Evolutionary conservation across 2,329 filamentous ascomycete genomes (phyloP), one percentile per base, ranked within the genome.

Genomic region (Trichoderma cornu-damae): DNA sequence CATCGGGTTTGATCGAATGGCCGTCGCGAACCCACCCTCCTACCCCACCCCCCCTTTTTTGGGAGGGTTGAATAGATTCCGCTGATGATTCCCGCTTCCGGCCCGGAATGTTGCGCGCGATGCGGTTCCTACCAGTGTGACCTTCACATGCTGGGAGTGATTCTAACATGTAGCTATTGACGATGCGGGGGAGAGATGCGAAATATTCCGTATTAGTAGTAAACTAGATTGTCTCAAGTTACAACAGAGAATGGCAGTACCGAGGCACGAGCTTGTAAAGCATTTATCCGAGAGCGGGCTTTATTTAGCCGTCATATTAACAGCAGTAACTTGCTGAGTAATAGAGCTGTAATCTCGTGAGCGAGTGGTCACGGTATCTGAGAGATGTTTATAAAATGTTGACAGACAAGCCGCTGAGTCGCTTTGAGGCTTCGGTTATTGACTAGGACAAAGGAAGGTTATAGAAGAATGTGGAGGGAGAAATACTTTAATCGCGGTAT

Each of bases 371-470:
- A n/a, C 2, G 1, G 2, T 38, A 37, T 12, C 16, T 4, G 11
- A 12, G 14, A 22, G 32, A 38, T 20, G 22, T 55, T 7, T 38
- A n/a, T 20, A 22, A 46, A 26, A 46, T 22, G 42, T 32, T 55
- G 12, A 1, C 12, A 47, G 42, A 47, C 42, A 55, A 47, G 24
- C 32, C 47, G 43, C 52, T 55, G 52, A 55, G 52, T 55, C 42
- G 42, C 52, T 55, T n/a, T 55, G 52, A 26, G 32, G 11, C 2
- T 40, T 40, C 9, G 4, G 20, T 11, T 18, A 20, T 20, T 28
- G 7, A 6, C 4, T 16, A 40, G 4, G 42, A 16, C 24, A 16
- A 6, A 20, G 32, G 30, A 35, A 8, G 22, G 9, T 28, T 9
- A 28, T 20, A 22, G 32, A 3, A 20, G 3, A 37, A 30, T 30